These are phyloP conservation scores for Candida khao-thaluensis DNA, from an alignment of 805 yeast genomes.

Conservation along the genomic window DNA sequence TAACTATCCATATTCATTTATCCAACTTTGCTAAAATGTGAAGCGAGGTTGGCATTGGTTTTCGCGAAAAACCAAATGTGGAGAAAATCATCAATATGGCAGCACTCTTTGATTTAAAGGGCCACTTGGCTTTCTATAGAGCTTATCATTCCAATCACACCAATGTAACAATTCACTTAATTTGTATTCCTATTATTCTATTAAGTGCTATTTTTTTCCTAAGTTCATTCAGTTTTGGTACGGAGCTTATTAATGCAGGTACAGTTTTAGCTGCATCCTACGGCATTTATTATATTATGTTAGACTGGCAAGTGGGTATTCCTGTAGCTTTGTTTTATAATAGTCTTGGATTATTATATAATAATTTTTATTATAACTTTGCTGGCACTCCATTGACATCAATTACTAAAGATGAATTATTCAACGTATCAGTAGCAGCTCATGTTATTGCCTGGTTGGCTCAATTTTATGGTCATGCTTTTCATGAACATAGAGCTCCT, in stretches of 20 bases:
- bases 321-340: conserved; percentile 27
- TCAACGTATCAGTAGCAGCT: conserved; percentile 31
- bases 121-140: conserved; percentile 43
- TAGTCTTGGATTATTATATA: conserved; percentile 22
- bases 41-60: too few relatives aligned
- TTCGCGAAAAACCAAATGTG: conserved; percentile 3
- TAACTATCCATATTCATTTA: too few relatives aligned
- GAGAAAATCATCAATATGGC: too few relatives aligned
- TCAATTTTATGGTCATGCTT: conserved; percentile 87
- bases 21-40: too few relatives aligned
- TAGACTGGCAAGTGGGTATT: conserved; percentile 49
- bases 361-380: conserved; percentile 20
- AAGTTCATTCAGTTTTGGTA: conserved; percentile 17
- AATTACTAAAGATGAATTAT: conserved; percentile 20
- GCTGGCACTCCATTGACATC: conserved; percentile 4
- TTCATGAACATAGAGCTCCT: conserved; percentile 79
- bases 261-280: conserved; percentile 46
- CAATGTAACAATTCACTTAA: conserved; percentile 74
- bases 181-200: conserved; percentile 78
- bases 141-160: conserved; percentile 51
- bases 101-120: conserved; percentile 36
- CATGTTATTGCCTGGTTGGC: conserved; percentile 69
- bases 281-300: conserved; percentile 54
- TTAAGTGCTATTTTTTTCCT: conserved; percentile 49
- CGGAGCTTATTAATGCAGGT: conserved; percentile 41